phyloP scores from a whole-genome alignment of 768 basidiomycete species.

The Lactarius hatsudake region DNA sequence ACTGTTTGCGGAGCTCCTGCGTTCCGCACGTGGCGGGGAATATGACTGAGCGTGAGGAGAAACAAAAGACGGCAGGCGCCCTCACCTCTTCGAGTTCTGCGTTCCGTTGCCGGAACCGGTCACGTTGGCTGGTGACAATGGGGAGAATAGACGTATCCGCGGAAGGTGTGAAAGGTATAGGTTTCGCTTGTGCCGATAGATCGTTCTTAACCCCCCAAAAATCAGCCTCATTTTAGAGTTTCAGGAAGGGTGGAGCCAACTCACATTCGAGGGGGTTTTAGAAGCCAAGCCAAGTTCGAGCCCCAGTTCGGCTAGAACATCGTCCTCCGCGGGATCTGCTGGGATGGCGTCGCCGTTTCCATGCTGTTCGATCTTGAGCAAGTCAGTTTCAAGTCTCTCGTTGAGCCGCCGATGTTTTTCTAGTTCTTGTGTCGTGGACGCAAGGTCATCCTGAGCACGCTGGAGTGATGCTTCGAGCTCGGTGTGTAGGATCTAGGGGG shows the following conservation, averaged over 20 bases:
- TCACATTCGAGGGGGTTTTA: slow-evolving; percentile 18
- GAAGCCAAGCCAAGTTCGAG: slow-evolving; percentile 67
- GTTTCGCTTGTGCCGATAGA: slow-evolving; percentile 46
- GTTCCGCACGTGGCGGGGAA: neutral
- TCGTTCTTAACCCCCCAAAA: slow-evolving; percentile 24
- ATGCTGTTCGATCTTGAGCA: slow-evolving; percentile 75
- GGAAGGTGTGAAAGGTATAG: slow-evolving; percentile 67
- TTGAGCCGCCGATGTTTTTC: slow-evolving; percentile 78
- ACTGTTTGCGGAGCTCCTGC: slow-evolving; percentile 93
- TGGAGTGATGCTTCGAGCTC: slow-evolving; percentile 75
- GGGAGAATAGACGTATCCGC: slow-evolving; percentile 96
- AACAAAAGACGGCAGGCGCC: neutral
- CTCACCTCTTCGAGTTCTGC: slow-evolving; percentile 91
- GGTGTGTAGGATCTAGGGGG: slow-evolving; percentile 67
- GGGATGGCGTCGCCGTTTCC: slow-evolving; percentile 34
- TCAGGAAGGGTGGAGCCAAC: neutral
- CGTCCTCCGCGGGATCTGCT: slow-evolving; percentile 39
- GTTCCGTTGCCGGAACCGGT: slow-evolving; percentile 96
- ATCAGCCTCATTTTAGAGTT: neutral
- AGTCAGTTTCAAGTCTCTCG: slow-evolving; percentile 89
- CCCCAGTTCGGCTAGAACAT: slow-evolving; percentile 57
- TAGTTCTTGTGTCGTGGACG: slow-evolving; percentile 58
- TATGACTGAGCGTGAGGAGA: neutral
- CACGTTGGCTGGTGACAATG: slow-evolving; percentile 95
- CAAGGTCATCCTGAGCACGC: slow-evolving; percentile 55